Percentiles rank a stretch among this genome's conserved stretches.
Conservation (phyloP, 2,329 filamentous ascomycete genomes). For the Fusarium lyarnte region DNA sequence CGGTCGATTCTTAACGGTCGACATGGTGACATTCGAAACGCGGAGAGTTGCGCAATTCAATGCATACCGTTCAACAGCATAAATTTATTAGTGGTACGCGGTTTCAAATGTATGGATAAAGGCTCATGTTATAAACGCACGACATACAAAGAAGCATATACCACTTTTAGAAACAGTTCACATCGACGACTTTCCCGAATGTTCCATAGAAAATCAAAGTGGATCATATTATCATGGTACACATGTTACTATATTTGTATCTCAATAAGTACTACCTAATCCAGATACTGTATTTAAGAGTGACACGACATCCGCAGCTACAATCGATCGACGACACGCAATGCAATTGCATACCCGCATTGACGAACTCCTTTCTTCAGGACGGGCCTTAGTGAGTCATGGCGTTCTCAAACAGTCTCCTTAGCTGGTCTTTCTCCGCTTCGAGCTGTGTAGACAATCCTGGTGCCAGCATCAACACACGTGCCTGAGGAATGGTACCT, state of each 20-base stretch:
- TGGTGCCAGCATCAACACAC: slow-evolving; percentile 92
- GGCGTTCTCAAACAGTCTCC: slow-evolving; percentile 72
- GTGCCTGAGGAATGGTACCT: slow-evolving; percentile 90
- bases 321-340: slow-evolving; percentile 27
- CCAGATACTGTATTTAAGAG: slow-evolving; percentile 12
- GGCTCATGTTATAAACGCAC: not conserved
- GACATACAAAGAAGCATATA: not conserved
- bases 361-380: slow-evolving; percentile 8
- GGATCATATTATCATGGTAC: not conserved
- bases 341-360: slow-evolving; percentile 27
- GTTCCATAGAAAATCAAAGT: slow-evolving; percentile 15
- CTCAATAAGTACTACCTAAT: not conserved
- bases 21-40: slow-evolving; percentile 1
- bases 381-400: slow-evolving; percentile 50
- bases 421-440: slow-evolving; percentile 76
- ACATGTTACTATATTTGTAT: slow-evolving; percentile 15
- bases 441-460: slow-evolving; percentile 76
- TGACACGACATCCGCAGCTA: slow-evolving; percentile 3
- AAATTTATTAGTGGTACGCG: not conserved
- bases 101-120: not conserved
- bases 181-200: slow-evolving; percentile 2
- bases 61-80: slow-evolving; percentile 6
- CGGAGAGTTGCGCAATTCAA: slow-evolving; percentile 11
- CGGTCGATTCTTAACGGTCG: slow-evolving; percentile 14
- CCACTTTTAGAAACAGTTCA: not conserved